Base-by-base conservation (phyloP, 345 rosid species). In the Murraya koenigii region DNA sequence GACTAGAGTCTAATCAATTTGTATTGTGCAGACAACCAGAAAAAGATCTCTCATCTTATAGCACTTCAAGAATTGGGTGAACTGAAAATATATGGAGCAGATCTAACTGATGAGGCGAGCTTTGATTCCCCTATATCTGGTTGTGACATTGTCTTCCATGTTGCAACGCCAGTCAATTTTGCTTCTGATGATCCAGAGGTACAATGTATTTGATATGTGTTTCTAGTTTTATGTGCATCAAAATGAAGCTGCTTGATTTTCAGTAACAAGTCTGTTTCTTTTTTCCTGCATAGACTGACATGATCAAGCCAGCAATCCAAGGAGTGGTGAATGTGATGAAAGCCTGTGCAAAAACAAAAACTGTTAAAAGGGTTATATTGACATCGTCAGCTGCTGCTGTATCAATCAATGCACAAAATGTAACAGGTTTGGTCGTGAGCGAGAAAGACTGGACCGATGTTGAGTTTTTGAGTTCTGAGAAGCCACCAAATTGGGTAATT, bases 371-470 rank as follows among this genome's bases (percentile, higher is more conserved):
- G 3, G 95, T 91, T 22, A 75, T 96, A n/a, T 64, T 91, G 82
- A 96, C 99, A 69, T 96, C 98, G 47, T 96, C 99, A 14, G 98
- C 98, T 59, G 97, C 97, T 47, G 88, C 97, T 6, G 92, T 94
- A 22, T 64, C 95, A 1, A 87, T 91, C 72, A 94, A 90, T 80
- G 87, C 82, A 33, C 88, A 86, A 3, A 59, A 62, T 5, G 97
- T 91, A 47, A 84, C 94, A 2, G 97, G 84, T 74, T 55, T 96
- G 79, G 87, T 92, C 65, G 49, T 94, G 84, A 87, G 85, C 28
- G 98, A 96, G 88, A 82, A 86, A 4, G 63, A 88, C 84, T 96
- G 98, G 98, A 81, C 93, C 1, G 95, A 94, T 77, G 69, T 85
- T 30, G 95, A 94, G 73, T 90, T 88, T 79, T 84, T 94, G 87